A percentile compares a stretch with the other conserved stretches of the same genome.
These are phyloP conservation scores for Vigna nakashimae DNA, from an alignment of 306 rosid genomes.

Conservation along the genomic window DNA sequence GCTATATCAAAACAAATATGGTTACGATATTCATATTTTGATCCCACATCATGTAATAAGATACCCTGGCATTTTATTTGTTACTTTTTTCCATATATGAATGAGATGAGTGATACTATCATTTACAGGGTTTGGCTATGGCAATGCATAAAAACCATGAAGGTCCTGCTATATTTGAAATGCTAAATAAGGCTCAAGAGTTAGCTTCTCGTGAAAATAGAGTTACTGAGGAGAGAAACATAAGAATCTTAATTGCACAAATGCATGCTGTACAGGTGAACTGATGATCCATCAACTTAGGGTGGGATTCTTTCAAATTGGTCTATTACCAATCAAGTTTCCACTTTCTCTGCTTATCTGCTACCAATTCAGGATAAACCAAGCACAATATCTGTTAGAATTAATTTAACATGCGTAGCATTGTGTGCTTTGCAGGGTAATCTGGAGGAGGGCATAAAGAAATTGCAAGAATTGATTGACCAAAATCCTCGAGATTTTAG, in stretches of 20 bases:
- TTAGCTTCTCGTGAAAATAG: conserved; percentile 66
- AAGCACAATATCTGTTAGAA: not conserved
- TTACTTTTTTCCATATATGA: not conserved
- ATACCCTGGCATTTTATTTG: not conserved
- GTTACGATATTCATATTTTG: conserved; percentile 13
- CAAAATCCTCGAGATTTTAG: conserved; percentile 91
- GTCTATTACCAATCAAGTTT: conserved; percentile 3
- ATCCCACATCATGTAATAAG: conserved; percentile 29
- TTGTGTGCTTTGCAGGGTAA: conserved; percentile 66
- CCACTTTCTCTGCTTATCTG: conserved; percentile 30
- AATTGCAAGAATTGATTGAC: conserved; percentile 70
- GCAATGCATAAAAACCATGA: conserved; percentile 88
- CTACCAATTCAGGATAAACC: conserved; percentile 5
- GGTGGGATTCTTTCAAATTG: conserved; percentile 28
- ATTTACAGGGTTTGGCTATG: conserved; percentile 82
- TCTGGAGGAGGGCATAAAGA: conserved; percentile 75
- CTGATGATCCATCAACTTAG: conserved; percentile 5
- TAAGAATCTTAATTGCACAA: conserved; percentile 84
- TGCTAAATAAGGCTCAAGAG: conserved; percentile 71
- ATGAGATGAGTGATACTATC: conserved; percentile 26
- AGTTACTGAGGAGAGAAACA: conserved; percentile 84
- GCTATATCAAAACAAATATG: not conserved
- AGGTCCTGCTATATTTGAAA: conserved; percentile 78
- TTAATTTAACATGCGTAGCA: conserved; percentile 32
- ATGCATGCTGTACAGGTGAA: conserved; percentile 86